Percentiles rank a stretch among this genome's conserved stretches.
Conservation (phyloP, 2,329 filamentous ascomycete genomes). For the Phialemonium atrogriseum region DNA sequence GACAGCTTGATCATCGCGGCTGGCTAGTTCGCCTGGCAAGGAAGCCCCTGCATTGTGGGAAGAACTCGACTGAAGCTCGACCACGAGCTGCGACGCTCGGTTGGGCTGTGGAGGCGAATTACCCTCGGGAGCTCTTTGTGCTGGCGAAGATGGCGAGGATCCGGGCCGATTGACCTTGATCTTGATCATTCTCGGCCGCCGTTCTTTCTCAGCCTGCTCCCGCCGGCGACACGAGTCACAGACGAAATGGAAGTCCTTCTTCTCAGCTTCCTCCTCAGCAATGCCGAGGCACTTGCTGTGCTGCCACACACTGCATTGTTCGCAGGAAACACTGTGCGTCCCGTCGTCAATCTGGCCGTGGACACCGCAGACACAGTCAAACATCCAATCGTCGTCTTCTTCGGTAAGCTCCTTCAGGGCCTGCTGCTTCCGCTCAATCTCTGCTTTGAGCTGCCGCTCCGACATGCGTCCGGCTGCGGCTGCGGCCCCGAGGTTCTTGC, state of each 20-base stretch:
- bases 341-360: constrained; percentile 93
- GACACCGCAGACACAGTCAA: constrained; percentile 87
- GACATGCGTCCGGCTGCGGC: constrained; percentile 56
- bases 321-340: constrained; percentile 86
- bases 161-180: constrained; percentile 36
- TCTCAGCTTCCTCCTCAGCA: constrained; percentile 68
- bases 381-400: constrained; percentile 79
- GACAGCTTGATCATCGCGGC: too few relatives aligned
- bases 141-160: constrained; percentile 14
- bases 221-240: constrained; percentile 70
- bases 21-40: too few relatives aligned
- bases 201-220: constrained; percentile 53
- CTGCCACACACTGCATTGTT: constrained; percentile 92
- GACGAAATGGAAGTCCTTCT: constrained; percentile 79
- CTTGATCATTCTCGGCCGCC: constrained; percentile 43
- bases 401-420: constrained; percentile 63
- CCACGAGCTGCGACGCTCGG: constrained; percentile 16
- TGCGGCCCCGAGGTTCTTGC: constrained; percentile 42
- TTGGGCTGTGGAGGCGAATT: constrained; percentile 5
- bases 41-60: too few relatives aligned
- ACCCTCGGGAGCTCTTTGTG: constrained; percentile 6
- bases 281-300: constrained; percentile 89
- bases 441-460: constrained; percentile 70
- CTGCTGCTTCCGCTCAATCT: constrained; percentile 72
- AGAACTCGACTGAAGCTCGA: constrained; percentile 15